Evolutionary conservation across 2,329 filamentous ascomycete genomes (phyloP), one percentile per base, ranked within the genome.

Genomic region (Alternaria triticina): DNA sequence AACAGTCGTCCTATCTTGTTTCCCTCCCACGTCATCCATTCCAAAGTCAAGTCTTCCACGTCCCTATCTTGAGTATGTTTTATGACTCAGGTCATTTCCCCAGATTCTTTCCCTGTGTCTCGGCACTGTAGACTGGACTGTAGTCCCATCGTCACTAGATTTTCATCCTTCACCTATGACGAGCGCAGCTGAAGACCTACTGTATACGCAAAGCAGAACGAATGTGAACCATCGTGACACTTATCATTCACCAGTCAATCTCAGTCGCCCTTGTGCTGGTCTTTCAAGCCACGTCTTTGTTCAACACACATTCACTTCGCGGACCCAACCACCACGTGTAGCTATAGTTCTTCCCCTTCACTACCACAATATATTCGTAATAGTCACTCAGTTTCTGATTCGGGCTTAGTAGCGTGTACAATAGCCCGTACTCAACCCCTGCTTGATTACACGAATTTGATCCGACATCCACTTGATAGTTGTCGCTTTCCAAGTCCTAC

Each of bases 241-340:
- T n/a, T 40, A 11, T 9, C n/a, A 5, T 49, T 43, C 17, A 28
- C 17, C 45, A n/a, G 7, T 44, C 15, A 28, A 25, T 33, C 27
- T 22, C 10, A 1, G 11, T 17, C 0, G 5, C 22, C n/a, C 30
- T 59, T 61, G 47, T 58, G 15, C 8, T 46, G 8, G 27, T 52
- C 44, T 52, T 58, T 47, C 49, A 64, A 6, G 12, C 43, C 8
- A 30, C 17, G 40, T 57, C 59, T 61, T 61, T 64, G 43, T 61
- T 33, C 13, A n/a, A 22, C 22, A 40, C n/a, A 36, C 25, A 50
- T 13, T 43, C 23, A 30, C 54, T 13, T 45, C 9, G 58, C 58
- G n/a, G 54, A 30, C 43, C 49, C 25, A 11, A 46, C 33, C 47
- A 52, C 40, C 22, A 51, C 30, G n/a, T 23, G 11, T 58, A n/a